A percentile compares a stretch with the other conserved stretches of the same genome.
phyloP scores from a whole-genome alignment of 1,284 basidiomycete species.

The Heterobasidion parviporum region DNA sequence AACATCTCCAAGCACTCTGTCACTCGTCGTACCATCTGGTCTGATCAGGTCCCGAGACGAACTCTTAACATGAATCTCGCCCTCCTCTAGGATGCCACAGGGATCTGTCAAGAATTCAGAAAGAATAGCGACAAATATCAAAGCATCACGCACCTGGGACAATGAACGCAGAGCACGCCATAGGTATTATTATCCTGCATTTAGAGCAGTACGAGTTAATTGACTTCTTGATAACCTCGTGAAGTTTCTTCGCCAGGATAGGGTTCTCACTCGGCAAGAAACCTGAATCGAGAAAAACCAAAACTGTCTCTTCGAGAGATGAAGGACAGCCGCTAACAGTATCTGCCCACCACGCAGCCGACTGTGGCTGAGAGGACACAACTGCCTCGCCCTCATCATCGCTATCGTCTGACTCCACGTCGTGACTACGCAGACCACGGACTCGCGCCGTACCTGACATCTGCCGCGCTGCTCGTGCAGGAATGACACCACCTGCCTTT shows the following conservation, averaged over 20 bases:
- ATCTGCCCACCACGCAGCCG: conserved; percentile 27
- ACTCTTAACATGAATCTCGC: conserved; percentile 31
- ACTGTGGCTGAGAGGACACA: conserved; percentile 5
- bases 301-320: conserved; percentile 30
- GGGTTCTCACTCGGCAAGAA: conserved; percentile 25
- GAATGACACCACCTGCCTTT: conserved; percentile 22
- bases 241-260: conserved; percentile 27
- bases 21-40: conserved; percentile 19
- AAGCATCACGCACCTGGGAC: conserved; percentile 27
- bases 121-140: neutral
- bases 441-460: conserved; percentile 23
- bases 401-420: conserved; percentile 17
- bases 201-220: conserved; percentile 17
- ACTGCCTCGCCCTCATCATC: conserved; percentile 9
- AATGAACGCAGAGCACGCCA: conserved; percentile 31
- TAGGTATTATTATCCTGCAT: conserved; percentile 22
- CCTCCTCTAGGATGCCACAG: conserved; percentile 23
- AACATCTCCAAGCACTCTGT: conserved; percentile 30
- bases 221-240: conserved; percentile 22
- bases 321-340: conserved; percentile 32
- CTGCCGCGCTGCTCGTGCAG: conserved; percentile 21
- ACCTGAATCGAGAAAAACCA: conserved; percentile 28
- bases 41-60: conserved; percentile 19
- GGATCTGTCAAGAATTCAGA: conserved; percentile 22
- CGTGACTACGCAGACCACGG: conserved; percentile 9